Evolutionary conservation across 208 protist species (phyloP).

Genomic region (Leishmania tarentolae): DNA sequence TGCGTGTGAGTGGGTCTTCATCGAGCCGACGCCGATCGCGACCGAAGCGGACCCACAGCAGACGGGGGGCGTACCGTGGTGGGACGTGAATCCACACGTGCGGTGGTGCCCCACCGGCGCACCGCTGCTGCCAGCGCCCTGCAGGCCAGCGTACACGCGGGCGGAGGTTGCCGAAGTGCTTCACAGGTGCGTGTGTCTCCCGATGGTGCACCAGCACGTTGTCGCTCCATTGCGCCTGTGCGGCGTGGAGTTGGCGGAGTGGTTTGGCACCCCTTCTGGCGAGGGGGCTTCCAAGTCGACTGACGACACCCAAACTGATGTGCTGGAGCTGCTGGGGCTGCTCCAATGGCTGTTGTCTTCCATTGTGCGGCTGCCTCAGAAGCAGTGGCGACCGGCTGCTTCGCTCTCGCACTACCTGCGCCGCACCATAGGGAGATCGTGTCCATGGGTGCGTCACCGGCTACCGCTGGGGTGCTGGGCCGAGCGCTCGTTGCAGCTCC

Average conservation of each 20-base stretch:
- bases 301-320: not conserved
- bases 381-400: not conserved
- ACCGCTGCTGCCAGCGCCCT: not conserved
- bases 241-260: conserved; percentile 11
- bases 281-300: not conserved
- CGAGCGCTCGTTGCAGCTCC: conserved; percentile 22
- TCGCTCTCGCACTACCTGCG: conserved; percentile 9
- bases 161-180: conserved; percentile 27
- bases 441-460: conserved; percentile 13
- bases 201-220: conserved; percentile 15
- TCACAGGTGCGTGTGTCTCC: conserved; percentile 21
- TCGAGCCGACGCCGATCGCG: conserved; percentile 4
- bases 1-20: conserved; percentile 32
- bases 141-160: conserved; percentile 28
- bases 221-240: conserved; percentile 14
- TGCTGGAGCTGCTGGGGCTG: conserved; percentile 1
- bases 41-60: not conserved
- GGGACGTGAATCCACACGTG: conserved; percentile 9
- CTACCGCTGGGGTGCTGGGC: conserved; percentile 23
- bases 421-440: not conserved
- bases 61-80: conserved; percentile 13
- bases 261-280: not conserved
- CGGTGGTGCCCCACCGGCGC: conserved; percentile 18
- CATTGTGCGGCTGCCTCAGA: conserved; percentile 2
- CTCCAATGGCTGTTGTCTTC: conserved; percentile 13